Conservation (phyloP, 805 yeast genomes). For the Wickerhamomyces tratensis region DNA sequence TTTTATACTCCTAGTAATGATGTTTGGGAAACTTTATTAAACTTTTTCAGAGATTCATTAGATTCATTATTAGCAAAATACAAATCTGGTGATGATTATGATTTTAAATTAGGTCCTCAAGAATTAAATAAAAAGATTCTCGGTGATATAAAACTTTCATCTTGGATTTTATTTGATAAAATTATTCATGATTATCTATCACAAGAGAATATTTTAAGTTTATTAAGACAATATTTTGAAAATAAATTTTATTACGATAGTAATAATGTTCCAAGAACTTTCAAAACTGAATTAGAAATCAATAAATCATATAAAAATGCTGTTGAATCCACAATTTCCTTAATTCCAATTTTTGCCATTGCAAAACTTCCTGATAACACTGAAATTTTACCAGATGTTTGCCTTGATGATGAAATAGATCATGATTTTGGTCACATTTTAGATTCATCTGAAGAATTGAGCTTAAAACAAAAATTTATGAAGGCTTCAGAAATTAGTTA, state of each 20-base stretch:
- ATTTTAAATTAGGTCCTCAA: conserved; percentile 58
- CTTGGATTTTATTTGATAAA: conserved; percentile 60
- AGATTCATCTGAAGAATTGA: conserved; percentile 44
- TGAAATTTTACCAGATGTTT: conserved; percentile 51
- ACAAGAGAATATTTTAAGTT: conserved; percentile 53
- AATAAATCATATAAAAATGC: conserved; percentile 57
- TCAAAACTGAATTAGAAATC: conserved; percentile 67
- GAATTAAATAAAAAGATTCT: conserved; percentile 32
- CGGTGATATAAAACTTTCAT: conserved; percentile 34
- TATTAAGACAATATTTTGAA: conserved; percentile 76
- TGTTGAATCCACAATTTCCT: conserved; percentile 41
- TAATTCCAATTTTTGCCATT: conserved; percentile 49
- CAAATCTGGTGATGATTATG: conserved; percentile 24
- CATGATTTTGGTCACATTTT: conserved; percentile 49
- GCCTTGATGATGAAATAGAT: conserved; percentile 29
- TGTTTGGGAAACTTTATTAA: conserved; percentile 53
- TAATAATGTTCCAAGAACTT: conserved; percentile 71
- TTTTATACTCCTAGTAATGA: conserved; percentile 39
- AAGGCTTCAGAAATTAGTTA: conserved; percentile 71
- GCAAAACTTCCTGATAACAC: conserved; percentile 44
- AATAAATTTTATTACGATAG: conserved; percentile 75
- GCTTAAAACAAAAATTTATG: conserved; percentile 49
- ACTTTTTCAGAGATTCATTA: conserved; percentile 30
- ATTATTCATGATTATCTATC: conserved; percentile 52
- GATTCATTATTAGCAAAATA: conserved; percentile 22